phyloP scores from a whole-genome alignment of 192 early-diverging fungal species.

The Gaertneriomyces sp. region DNA sequence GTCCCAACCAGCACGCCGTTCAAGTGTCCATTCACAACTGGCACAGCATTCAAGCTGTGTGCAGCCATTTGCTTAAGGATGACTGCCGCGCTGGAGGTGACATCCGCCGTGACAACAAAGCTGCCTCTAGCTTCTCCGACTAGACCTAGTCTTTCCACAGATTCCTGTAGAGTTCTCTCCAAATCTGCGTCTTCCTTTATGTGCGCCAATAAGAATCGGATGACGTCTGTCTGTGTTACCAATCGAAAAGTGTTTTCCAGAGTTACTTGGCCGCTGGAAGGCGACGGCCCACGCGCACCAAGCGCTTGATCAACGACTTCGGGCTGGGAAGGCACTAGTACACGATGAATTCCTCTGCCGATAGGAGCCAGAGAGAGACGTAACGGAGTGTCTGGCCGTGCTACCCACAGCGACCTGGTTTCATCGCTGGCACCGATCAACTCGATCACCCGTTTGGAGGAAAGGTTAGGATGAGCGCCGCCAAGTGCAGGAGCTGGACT shows the following conservation, averaged over 20 bases:
- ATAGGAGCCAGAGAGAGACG: constrained; percentile 26
- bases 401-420: constrained; percentile 26
- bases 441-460: background rate
- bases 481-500: background rate
- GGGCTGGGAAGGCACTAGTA: constrained; percentile 29
- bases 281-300: constrained; percentile 2
- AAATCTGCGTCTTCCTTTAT: constrained; percentile 4
- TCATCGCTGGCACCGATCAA: constrained; percentile 26
- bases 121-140: background rate
- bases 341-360: constrained; percentile 26
- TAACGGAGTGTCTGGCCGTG: constrained; percentile 6
- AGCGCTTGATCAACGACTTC: constrained; percentile 11
- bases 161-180: background rate
- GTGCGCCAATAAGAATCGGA: constrained; percentile 3
- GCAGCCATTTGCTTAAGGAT: constrained; percentile 12
- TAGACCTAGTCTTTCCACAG: constrained; percentile 1
- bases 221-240: constrained; percentile 9
- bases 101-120: constrained; percentile 1
- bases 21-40: constrained; percentile 20
- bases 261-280: background rate
- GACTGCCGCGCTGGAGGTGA: constrained; percentile 7
- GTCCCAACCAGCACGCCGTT: constrained; percentile 23
- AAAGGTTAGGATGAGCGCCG: constrained; percentile 9
- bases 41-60: constrained; percentile 20
- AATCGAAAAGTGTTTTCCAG: constrained; percentile 10